Conservation (phyloP, 148 eudicot species). For the Amaranthus palmeri region DNA sequence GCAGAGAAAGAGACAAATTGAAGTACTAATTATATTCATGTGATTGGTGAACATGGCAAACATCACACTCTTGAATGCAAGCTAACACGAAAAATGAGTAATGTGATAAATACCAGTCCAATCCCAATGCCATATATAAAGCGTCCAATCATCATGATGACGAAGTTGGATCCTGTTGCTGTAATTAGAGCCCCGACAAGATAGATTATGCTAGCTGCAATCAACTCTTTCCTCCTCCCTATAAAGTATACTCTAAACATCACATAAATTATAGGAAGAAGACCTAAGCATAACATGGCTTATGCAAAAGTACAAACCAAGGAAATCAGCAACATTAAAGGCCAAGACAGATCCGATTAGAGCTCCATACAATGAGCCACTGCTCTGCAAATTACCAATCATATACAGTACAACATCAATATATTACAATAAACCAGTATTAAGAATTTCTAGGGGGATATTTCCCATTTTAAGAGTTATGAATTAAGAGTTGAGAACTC, state of each 20-base stretch:
- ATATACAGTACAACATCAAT: slow-evolving; percentile 1
- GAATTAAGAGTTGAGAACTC: slow-evolving; percentile 32
- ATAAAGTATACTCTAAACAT: slow-evolving; percentile 18
- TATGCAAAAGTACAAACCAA: slow-evolving; percentile 46
- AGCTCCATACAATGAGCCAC: slow-evolving; percentile 97
- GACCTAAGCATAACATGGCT: background rate
- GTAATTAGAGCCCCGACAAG: slow-evolving; percentile 79
- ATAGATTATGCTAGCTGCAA: slow-evolving; percentile 52
- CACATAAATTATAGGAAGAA: background rate
- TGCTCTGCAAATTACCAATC: slow-evolving; percentile 50
- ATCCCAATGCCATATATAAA: slow-evolving; percentile 78
- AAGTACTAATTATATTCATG: too few species aligned
- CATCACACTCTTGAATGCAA: background rate
- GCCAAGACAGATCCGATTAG: slow-evolving; percentile 84
- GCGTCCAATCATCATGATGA: slow-evolving; percentile 74
- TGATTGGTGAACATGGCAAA: too few species aligned
- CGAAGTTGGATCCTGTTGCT: slow-evolving; percentile 68
- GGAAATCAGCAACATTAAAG: slow-evolving; percentile 75
- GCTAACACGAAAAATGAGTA: background rate
- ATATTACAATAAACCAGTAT: background rate
- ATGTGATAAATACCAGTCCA: slow-evolving; percentile 59
- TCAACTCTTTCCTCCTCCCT: slow-evolving; percentile 89
- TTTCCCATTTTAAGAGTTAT: background rate
- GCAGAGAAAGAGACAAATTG: background rate
- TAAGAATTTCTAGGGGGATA: background rate